Base-by-base conservation (phyloP, 495 filamentous ascomycete species). In the Friedmanniomyces simplex region DNA sequence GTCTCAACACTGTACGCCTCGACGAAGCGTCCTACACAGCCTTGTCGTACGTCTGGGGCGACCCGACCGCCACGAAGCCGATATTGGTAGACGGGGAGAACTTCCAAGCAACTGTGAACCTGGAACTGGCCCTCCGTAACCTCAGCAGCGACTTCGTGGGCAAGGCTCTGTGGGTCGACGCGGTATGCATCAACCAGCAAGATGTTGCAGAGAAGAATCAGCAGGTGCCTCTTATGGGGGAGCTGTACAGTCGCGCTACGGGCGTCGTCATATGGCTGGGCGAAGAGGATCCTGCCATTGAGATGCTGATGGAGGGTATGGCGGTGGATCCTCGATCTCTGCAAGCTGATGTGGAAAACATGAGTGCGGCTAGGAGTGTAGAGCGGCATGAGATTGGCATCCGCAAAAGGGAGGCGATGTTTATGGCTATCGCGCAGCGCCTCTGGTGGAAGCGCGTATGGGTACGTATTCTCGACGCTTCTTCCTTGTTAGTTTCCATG, bases 241-340 rank as follows among this genome's bases (percentile, higher is more conserved):
- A 50, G 0, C 55, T 66, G 6, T 67, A 65, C 46, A 47, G 13
- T 11, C 22, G 36, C 10, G 65, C 65, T 1, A 20, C 34, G 16
- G 18, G 41, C n/a, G 63, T 65, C 32, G 14, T 63, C 4, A 49
- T 59, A 22, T 67, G 65, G 65, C 41, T 67, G 1, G 65, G 65
- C 45, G 16, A 45, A 16, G 41, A 6, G 3, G 41, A 45, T 16
- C 41, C 6, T 22, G 21, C 16, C 41, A 16, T n/a, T 4, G 41
- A n/a, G 21, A 22, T 18, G 41, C 14, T 45, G 16, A 13, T 45
- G 41, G 21, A 45, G 41, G 21, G 16, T 22, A 22, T 45, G 41
- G 41, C 28, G 4, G 4, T 4, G 28, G 28, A 32, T 3, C 4
- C 10, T 10, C 28, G 4, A 32, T 32, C 28, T 10, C 10, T 32